phyloP scores from a whole-genome alignment of 225 moss, liverwort and hornwort species.

The Bryum argenteum region DNA sequence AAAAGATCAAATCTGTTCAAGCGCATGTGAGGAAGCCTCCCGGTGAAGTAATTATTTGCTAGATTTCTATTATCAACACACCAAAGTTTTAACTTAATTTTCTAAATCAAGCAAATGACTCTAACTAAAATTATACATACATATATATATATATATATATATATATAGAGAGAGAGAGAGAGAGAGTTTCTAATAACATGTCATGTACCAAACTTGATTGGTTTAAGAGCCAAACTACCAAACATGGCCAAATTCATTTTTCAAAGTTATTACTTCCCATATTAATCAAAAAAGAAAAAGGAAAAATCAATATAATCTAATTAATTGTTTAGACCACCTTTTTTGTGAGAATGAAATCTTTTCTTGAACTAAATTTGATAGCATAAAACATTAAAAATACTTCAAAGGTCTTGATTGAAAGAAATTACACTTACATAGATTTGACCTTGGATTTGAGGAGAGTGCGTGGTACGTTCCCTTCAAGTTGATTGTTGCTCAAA shows the following conservation, averaged over 20 bases:
- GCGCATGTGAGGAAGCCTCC: conserved; percentile 31
- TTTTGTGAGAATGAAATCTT: no score
- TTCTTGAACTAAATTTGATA: no score
- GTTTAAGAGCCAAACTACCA: no score
- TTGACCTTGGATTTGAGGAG: conserved; percentile 50
- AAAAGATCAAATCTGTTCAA: conserved; percentile 43
- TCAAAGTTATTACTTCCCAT: no score
- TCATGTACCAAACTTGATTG: no score
- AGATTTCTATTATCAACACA: conserved; percentile 38
- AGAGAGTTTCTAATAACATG: no score
- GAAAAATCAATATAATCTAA: neutral
- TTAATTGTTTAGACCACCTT: no score
- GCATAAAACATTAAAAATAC: no score
- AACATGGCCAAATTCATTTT: no score
- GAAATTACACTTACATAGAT: conserved; percentile 30
- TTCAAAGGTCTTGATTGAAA: no score
- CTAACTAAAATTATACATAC: neutral
- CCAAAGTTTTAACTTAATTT: neutral
- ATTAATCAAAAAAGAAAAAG: rapidly evolving
- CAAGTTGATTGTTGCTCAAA: conserved; percentile 41
- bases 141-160: no score
- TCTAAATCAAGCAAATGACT: neutral
- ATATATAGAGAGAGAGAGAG: no score
- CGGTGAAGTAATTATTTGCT: conserved; percentile 46
- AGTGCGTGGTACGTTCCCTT: conserved; percentile 32